These are phyloP conservation scores for Hypoxylon fuscum DNA, from an alignment of 495 filamentous ascomycete species.

Conservation along the genomic window DNA sequence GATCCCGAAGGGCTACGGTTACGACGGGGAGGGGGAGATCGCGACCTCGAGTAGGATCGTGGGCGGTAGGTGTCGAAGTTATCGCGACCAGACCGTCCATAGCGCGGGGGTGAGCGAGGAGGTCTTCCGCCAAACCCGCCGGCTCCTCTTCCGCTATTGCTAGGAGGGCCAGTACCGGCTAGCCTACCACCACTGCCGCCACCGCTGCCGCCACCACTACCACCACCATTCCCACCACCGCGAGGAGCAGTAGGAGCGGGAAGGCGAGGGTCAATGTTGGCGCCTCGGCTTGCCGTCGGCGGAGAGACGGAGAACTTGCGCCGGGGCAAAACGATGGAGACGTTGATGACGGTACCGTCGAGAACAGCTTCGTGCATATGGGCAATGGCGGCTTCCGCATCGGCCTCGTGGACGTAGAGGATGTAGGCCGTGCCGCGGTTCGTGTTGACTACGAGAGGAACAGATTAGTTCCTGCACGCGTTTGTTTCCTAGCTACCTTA, in stretches of 20 bases:
- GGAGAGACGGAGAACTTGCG: constrained; percentile 67
- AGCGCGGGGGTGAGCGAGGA: constrained; percentile 51
- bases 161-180: constrained; percentile 17
- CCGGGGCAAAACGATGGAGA: constrained; percentile 92
- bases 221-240: no score
- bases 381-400: constrained; percentile 88
- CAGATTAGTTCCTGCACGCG: not conserved
- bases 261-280: constrained; percentile 57
- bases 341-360: constrained; percentile 86
- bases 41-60: constrained; percentile 61
- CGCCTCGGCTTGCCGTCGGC: constrained; percentile 58
- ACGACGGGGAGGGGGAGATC: constrained; percentile 62
- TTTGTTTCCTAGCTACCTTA: not conserved
- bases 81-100: constrained; percentile 51
- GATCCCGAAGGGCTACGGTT: constrained; percentile 50
- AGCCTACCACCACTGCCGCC: constrained; percentile 30
- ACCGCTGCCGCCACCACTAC: no score
- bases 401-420: constrained; percentile 76
- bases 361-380: constrained; percentile 99
- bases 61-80: constrained; percentile 65
- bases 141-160: constrained; percentile 39
- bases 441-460: constrained; percentile 69
- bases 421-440: constrained; percentile 97
- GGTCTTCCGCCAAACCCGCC: constrained; percentile 37
- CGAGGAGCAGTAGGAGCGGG: constrained; percentile 55